Conservation (phyloP, 2,329 filamentous ascomycete species). For the Pleomassaria siparia region DNA sequence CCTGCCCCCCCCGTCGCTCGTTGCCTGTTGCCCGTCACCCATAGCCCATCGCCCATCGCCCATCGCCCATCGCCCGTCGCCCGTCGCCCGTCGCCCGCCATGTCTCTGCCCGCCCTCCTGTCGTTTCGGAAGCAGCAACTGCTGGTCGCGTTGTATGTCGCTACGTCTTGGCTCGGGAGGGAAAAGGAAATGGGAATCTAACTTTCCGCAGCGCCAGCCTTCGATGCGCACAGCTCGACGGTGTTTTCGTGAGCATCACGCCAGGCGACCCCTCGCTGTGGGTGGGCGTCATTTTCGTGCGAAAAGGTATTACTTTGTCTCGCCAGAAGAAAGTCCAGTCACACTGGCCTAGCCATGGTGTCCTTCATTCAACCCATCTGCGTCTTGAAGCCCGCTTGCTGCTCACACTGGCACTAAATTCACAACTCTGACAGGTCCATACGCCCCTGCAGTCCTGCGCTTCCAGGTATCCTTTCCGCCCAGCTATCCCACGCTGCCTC, state of each 20-base stretch:
- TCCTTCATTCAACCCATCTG: neutral
- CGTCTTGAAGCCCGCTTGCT: neutral
- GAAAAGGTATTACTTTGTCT: slow-evolving; percentile 69
- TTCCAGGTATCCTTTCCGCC: slow-evolving; percentile 88
- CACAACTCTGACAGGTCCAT: slow-evolving; percentile 68
- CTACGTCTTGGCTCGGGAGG: slow-evolving; percentile 14
- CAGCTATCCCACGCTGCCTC: slow-evolving; percentile 75
- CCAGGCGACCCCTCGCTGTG: slow-evolving; percentile 80
- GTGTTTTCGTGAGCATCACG: slow-evolving; percentile 82
- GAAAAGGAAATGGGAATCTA: too few relatives aligned
- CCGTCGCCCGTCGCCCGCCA: slow-evolving; percentile 16
- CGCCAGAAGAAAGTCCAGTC: neutral
- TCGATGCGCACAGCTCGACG: slow-evolving; percentile 79
- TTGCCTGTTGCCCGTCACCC: too few relatives aligned
- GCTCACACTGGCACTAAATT: slow-evolving; percentile 18
- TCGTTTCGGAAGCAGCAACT: slow-evolving; percentile 74
- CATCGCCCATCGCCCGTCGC: neutral
- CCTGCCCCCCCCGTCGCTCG: too few relatives aligned
- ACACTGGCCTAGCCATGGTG: neutral
- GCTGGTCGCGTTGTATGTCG: slow-evolving; percentile 75
- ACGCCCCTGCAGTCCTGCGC: slow-evolving; percentile 80
- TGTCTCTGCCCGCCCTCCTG: slow-evolving; percentile 31
- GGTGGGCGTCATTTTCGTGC: slow-evolving; percentile 90
- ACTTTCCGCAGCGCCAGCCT: slow-evolving; percentile 66
- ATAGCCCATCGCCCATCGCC: slow-evolving; percentile 1